Base-by-base conservation (phyloP, 139 green algal genomes). In the Asterochloris erici region DNA sequence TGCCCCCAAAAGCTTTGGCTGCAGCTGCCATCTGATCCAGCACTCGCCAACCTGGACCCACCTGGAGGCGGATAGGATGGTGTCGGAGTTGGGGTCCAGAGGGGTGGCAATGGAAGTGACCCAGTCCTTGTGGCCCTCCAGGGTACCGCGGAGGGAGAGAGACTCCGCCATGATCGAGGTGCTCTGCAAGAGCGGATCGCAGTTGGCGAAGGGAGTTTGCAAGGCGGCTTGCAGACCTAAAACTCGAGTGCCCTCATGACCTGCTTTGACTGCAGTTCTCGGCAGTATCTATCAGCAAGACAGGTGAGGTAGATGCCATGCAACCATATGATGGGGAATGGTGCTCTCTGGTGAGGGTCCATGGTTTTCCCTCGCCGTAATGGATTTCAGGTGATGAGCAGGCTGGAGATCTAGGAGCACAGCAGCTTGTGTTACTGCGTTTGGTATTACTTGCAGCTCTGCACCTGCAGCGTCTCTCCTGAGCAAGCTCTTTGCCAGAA, bases 81-180 rank as follows among this genome's bases (percentile, higher is more conserved):
- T 95, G 87, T 98, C 95, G 73, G 91, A 95, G 86, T 84, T 90
- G 84, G 97, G 96, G 90, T 99, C 96, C 77, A 99, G 86, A 15
- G 97, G 97, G 63, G 93, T 95, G 47, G 97, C 97, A 74, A 99
- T 97, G 87, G 63, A 79, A 64, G 83, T 87, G 9, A 87, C 83
- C 83, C 83, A 87, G 38, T 79, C 83, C 26, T 47, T 69, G 62
- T 87, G 83, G 64, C 83, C 83, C 54, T 79, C 79, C 70, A 87
- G 77, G 23, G 63, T 82, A 23, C 83, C 83, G 26, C 79, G 70
- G 26, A 81, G 60, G 0, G 28, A 73, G 13, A 86, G 79, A 26
- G 12, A 62, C 64, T 84, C 78, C 10, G 83, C 83, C 77, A 83
- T 86, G n/a, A 19, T 81, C 26, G 12, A 70, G 54, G 60, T 69